Evolutionary conservation across 306 rosid species (phyloP), one percentile per base, ranked within the genome.

Genomic region (Acacia melanoxylon): DNA sequence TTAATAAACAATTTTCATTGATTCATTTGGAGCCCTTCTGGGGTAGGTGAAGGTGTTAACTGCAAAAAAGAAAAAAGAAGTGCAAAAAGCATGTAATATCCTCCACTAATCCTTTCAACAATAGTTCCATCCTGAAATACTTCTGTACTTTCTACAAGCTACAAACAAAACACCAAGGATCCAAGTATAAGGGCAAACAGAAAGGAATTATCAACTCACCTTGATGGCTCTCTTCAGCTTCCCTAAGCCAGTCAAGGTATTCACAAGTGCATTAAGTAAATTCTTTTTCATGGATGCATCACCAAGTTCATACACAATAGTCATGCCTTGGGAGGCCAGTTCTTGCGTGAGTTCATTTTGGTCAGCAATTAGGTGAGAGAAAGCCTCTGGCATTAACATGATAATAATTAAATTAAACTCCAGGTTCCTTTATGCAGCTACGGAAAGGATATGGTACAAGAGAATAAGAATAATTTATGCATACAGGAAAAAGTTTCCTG

Each of bases 271-370:
- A 90, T 87, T 91, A 49, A 95, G 97, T 91, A 93, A 87, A 85
- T 84, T 91, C 42, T 86, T 72, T 87, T 93, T 93, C 99, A 95
- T 95, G 46, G 93, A 85, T 54, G 86, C 92, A 85, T 93, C 93
- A 62, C 99, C 99, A 82, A 95, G 89, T 83, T 95, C 99, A 89
- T 95, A 95, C 83, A 93, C 98, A 59, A 95, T 93, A 73, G 98
- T 95, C 99, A 95, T 95, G 86, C 99, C 99, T 83, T 95, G 99
- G 41, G 99, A 95, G 81, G 99, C 99, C 85, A 95, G 74, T 84
- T 95, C 99, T 84, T 95, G 98, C 8, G 97, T 91, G 63, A 95
- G 99, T 87, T 93, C 98, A 89, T 93, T 95, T 76, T 92, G 98
- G 66, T 95, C 99, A 66, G 95, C 95, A 73, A 95, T 91, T 42